Evolutionary conservation across 345 rosid species (phyloP).

Genomic region (Ailanthus altissimus): DNA sequence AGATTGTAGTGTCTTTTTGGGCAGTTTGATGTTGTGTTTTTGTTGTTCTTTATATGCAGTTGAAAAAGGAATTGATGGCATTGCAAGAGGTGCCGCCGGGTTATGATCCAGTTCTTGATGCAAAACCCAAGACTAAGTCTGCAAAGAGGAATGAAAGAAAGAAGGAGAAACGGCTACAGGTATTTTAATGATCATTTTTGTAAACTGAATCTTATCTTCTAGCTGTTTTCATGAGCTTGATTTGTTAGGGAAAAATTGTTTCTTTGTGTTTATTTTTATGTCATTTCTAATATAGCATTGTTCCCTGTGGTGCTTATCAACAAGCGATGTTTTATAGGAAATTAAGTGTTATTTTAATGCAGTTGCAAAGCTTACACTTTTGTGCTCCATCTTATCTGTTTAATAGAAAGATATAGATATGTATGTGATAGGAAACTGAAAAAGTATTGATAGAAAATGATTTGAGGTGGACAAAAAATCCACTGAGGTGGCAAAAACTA

Average conservation of each 20-base stretch:
- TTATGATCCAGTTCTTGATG: slow-evolving; percentile 55
- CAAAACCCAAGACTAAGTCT: slow-evolving; percentile 80
- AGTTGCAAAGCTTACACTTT: not conserved
- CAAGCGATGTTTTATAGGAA: not conserved
- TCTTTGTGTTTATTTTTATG: not conserved
- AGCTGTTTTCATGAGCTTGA: not conserved
- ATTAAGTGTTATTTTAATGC: not conserved
- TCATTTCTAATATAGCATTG: not conserved
- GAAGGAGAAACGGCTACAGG: slow-evolving; percentile 92
- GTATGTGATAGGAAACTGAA: not conserved
- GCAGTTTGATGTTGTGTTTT: not conserved
- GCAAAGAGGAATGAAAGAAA: slow-evolving; percentile 83
- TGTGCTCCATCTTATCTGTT: not conserved
- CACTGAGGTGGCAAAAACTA: not conserved
- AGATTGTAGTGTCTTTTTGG: not conserved
- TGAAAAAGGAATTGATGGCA: slow-evolving; percentile 71
- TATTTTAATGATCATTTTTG: slow-evolving; percentile 23
- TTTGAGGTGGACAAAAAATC: not conserved
- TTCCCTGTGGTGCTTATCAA: not conserved
- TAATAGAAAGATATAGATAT: not conserved
- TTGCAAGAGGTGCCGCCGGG: slow-evolving; percentile 76
- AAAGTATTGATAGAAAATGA: not conserved
- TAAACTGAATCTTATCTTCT: not conserved
- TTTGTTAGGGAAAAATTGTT: not conserved
- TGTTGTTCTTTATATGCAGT: slow-evolving; percentile 41